Base-by-base conservation (phyloP, 495 filamentous ascomycete species). In the Articulospora tetracladia region DNA sequence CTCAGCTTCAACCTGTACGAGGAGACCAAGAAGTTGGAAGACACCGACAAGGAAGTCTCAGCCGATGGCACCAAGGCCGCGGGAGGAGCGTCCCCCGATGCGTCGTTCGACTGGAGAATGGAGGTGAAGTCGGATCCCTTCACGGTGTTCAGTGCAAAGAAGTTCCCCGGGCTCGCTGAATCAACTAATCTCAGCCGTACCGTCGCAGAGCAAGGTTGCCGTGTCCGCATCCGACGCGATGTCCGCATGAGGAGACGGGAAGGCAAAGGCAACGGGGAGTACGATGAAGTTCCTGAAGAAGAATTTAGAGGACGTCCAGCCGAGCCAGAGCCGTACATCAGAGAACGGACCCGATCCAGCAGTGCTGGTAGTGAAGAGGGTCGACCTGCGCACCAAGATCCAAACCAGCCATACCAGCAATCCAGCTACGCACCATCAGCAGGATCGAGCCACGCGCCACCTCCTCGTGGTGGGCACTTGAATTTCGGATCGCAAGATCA, bases 181-280 rank as follows among this genome's bases (percentile, higher is more conserved):
- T 97, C 92, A 73, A 98, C 94, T 0, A 76, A 80, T 4, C 78
- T 98, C 34, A 97, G 93, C 67, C 87, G 92, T 47, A 86, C 90
- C 39, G 92, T 98, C 58, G 93, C 94, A 10, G 94, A 98, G 71
- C 94, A 98, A 73, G 94, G 94, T 41, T 98, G 94, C 71, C 92
- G 95, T 59, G 94, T 98, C 44, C 88, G 94, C 25, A 98, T 98
- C 67, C 84, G 94, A 61, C 90, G 94, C 62, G 94, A 98, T 80
- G 94, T 98, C 17, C 86, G 94, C 47, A 98, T 98, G 94, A 87
- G 94, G 72, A 85, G 93, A 59, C 86, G 65, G 30, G 90, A 92
- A 28, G 83, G 83, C 60, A 91, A 95, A 79, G 20, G 4, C 2
- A 56, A 63, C 19, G 80, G 83, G 39, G 83, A 85, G 34, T 87